A percentile compares a stretch with the other conserved stretches of the same genome.
phyloP scores from a whole-genome alignment of 352 stramenopile species.

The Pythium coloratum region DNA sequence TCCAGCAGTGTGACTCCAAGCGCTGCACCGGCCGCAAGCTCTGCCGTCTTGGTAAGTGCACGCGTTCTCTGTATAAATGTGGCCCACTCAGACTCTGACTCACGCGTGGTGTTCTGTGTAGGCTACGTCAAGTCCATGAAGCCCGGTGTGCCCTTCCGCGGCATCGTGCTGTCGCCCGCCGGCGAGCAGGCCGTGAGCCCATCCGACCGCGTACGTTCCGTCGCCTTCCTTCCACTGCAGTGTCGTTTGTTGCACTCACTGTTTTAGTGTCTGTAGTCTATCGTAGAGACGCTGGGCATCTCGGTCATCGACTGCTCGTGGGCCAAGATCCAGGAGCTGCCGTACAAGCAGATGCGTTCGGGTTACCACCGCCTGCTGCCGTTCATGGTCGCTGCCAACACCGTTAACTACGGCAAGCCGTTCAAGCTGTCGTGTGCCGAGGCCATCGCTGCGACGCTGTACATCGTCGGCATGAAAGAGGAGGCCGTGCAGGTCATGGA shows the following conservation, averaged over 20 bases:
- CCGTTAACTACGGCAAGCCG: constrained; percentile 98
- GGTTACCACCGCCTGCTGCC: constrained; percentile 95
- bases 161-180: constrained; percentile 93
- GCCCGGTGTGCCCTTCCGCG: constrained; percentile 91
- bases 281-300: constrained; percentile 86
- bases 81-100: background rate
- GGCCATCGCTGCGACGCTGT: constrained; percentile 96
- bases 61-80: background rate
- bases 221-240: background rate
- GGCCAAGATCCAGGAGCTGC: constrained; percentile 95
- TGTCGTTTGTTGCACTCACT: background rate
- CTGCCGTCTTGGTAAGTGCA: constrained; percentile 69
- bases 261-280: constrained; percentile 29
- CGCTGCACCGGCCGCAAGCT: constrained; percentile 93
- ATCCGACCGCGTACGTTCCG: constrained; percentile 62
- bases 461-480: constrained; percentile 94
- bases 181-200: constrained; percentile 90
- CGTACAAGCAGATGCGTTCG: constrained; percentile 93
- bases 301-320: constrained; percentile 98
- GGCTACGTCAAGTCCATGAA: constrained; percentile 93
- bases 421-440: constrained; percentile 97
- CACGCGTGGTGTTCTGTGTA: constrained; percentile 4
- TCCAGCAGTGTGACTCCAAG: constrained; percentile 95
- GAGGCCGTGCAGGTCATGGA: constrained; percentile 90
- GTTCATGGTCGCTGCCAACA: constrained; percentile 98